Base-by-base conservation (phyloP, 2,329 filamentous ascomycete species). In the Clathrospora elynae region DNA sequence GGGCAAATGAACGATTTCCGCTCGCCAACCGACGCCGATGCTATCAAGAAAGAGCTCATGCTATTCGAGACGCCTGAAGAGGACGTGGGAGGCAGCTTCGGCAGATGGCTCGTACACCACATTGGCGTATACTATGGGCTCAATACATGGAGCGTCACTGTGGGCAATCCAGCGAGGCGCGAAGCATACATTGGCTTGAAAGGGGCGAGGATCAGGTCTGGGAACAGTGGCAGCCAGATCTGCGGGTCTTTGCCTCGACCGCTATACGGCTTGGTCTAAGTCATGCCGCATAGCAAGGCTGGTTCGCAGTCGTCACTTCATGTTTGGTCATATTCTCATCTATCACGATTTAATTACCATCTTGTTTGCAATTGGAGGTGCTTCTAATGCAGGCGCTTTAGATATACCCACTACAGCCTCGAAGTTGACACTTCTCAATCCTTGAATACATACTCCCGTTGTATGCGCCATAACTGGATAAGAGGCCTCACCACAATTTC, bases 91-190 rank as follows among this genome's bases (percentile, higher is more conserved):
- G 88, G 88, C 35, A 82, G 86, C 3, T 96, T 96, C 74, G 90
- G 88, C 55, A 87, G 92, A 52, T 97, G 91, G 88, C 81, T 97
- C 39, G 89, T 95, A 1, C 91, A 97, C 71, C 87, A 88, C 44
- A 91, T 97, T 51, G 92, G 89, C 7, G 83, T 86, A 26, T 97
- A 97, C 70, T 97, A 97, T 66, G 91, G 90, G 30, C 79, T 96
- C 42, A 81, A 84, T 48, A 96, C 91, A 13, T 90, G 85, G 75
- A 91, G 88, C 4, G 82, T 92, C 46, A 87, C 86, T 0, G 79
- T 86, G 1, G 84, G 84, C 20, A 78, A 83, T 53, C 86, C 89
- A 2, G 80, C 84, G 10, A 81, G 85, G 37, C 82, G 88, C 36
- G 86, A 93, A 50, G 90, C 93, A 6, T 96, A 95, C 60, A 85